Conservation (phyloP, 129 eudicot species). For the Artemisia tridentata region DNA sequence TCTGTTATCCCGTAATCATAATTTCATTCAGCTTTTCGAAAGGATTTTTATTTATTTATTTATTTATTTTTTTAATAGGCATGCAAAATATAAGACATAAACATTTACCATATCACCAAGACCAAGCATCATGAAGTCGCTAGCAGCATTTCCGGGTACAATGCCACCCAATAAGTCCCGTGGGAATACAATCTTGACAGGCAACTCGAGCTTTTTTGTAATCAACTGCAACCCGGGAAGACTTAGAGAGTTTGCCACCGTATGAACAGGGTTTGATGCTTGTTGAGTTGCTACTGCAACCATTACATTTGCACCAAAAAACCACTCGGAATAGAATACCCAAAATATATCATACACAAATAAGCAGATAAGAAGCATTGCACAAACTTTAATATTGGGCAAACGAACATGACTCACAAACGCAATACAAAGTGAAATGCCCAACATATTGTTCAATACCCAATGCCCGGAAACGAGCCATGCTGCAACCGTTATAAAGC, state of each 20-base stretch:
- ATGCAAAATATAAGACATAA: constrained; percentile 4
- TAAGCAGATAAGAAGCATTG: constrained; percentile 80
- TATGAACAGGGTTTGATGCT: constrained; percentile 95
- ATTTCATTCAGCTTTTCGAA: neutral
- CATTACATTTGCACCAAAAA: constrained; percentile 96
- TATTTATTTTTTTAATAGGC: too few species aligned
- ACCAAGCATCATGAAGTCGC: constrained; percentile 98
- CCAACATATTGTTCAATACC: constrained; percentile 88
- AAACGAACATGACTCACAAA: constrained; percentile 98
- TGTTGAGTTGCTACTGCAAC: constrained; percentile 98
- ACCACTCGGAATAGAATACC: constrained; percentile 89
- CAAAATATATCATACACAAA: constrained; percentile 92
- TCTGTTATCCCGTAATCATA: constrained; percentile 4
- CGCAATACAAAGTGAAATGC: constrained; percentile 88
- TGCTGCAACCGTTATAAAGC: constrained; percentile 51
- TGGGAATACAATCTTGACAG: constrained; percentile 92
- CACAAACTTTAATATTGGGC: constrained; percentile 93
- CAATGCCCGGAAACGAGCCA: constrained; percentile 96
- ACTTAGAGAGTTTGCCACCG: constrained; percentile 81
- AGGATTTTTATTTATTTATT: too few species aligned
- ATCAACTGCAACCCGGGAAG: constrained; percentile 92
- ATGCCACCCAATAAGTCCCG: constrained; percentile 87
- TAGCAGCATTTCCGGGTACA: constrained; percentile 66
- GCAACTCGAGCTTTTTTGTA: constrained; percentile 89
- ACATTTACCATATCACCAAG: constrained; percentile 95